Conservation (phyloP, 2,329 filamentous ascomycete species). For the Colletotrichum cereale region DNA sequence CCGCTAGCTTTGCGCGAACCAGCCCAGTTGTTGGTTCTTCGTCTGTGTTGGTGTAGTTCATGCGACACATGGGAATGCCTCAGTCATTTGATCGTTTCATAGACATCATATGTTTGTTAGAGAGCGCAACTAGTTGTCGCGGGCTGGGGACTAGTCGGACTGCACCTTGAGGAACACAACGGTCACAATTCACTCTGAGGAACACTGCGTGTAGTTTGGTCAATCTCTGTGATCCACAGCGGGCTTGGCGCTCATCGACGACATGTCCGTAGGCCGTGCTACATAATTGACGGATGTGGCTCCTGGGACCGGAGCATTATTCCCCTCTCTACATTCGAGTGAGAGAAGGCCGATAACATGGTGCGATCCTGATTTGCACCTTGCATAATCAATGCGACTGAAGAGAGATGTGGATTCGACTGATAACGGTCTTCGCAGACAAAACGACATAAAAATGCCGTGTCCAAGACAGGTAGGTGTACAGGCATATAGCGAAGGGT, state of each 20-base stretch:
- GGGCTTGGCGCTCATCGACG: not conserved
- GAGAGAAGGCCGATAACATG: not conserved
- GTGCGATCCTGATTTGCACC: not conserved
- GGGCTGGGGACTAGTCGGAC: not conserved
- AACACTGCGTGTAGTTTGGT: not conserved
- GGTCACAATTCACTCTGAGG: not conserved
- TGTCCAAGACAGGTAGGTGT: not conserved
- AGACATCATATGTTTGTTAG: not conserved
- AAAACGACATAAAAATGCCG: conserved; percentile 5
- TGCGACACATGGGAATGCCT: not conserved
- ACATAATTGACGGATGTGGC: not conserved
- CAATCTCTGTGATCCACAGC: no score
- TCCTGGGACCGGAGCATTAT: not conserved
- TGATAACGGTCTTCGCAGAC: conserved; percentile 6
- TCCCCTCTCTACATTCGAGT: not conserved
- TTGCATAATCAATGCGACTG: not conserved
- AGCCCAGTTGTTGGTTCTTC: not conserved
- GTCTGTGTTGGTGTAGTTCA: not conserved
- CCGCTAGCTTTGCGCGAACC: not conserved
- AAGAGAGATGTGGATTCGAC: conserved; percentile 3
- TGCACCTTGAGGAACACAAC: not conserved
- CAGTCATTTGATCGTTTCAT: conserved; percentile 10
- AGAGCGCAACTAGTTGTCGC: not conserved
- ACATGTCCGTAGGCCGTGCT: not conserved
- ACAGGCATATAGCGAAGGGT: not conserved